Conservation (phyloP, 192 early-diverging fungal species). For the Kickxella alabastrina region DNA sequence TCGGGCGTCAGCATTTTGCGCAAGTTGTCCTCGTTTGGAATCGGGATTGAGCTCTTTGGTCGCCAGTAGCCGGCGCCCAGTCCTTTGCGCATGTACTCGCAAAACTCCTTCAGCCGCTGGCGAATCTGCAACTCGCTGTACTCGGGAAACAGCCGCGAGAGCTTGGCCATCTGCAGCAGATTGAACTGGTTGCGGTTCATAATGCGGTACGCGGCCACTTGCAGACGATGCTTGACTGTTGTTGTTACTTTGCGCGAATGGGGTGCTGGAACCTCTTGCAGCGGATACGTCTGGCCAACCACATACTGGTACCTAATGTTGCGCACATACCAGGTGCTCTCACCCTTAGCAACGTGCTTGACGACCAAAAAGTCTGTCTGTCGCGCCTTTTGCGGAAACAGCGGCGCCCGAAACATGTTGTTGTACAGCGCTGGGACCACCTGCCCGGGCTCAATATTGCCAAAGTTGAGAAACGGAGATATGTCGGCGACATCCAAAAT, state of each 20-base stretch:
- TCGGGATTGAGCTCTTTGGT: slow-evolving; percentile 62
- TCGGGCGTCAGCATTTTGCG: slow-evolving; percentile 90
- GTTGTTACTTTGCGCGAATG: slow-evolving; percentile 90
- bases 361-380: slow-evolving; percentile 85
- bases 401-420: slow-evolving; percentile 90
- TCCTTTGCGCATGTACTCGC: slow-evolving; percentile 84
- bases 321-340: slow-evolving; percentile 81
- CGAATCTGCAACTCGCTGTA: slow-evolving; percentile 83
- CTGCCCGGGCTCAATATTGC: slow-evolving; percentile 89
- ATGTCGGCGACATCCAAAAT: slow-evolving; percentile 85
- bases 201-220: slow-evolving; percentile 82
- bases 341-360: slow-evolving; percentile 70
- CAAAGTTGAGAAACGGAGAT: slow-evolving; percentile 93
- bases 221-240: slow-evolving; percentile 78
- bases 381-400: slow-evolving; percentile 71
- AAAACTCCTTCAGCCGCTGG: slow-evolving; percentile 93
- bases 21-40: slow-evolving; percentile 86
- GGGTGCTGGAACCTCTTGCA: slow-evolving; percentile 91
- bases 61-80: slow-evolving; percentile 90
- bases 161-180: slow-evolving; percentile 70
- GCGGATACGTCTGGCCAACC: slow-evolving; percentile 90
- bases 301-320: slow-evolving; percentile 78
- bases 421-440: slow-evolving; percentile 86
- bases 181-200: slow-evolving; percentile 78
- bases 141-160: slow-evolving; percentile 79